phyloP scores from a whole-genome alignment of 805 yeast genomes.

The Barnettozyma sucrosica region DNA sequence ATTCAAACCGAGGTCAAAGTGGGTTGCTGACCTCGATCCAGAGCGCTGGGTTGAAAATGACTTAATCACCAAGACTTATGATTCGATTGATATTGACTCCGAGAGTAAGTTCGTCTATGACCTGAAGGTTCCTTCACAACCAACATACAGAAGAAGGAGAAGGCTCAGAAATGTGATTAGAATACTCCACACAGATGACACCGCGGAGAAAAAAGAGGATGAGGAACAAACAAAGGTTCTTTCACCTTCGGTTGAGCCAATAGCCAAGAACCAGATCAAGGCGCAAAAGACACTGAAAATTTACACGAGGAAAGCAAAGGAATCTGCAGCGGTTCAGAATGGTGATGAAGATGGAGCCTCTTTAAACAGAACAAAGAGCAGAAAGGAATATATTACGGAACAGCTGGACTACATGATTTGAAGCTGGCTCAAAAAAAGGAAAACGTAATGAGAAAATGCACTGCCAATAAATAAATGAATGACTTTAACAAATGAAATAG shows the following conservation, averaged over 20 bases:
- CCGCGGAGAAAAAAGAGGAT: conserved; percentile 1
- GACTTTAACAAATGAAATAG: not conserved
- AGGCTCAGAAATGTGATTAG: conserved; percentile 47
- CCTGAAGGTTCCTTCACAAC: conserved; percentile 24
- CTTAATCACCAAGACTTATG: conserved; percentile 31
- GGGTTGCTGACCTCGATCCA: conserved; percentile 67
- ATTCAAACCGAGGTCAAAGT: conserved; percentile 38
- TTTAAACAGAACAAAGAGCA: not conserved
- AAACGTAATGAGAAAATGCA: not conserved
- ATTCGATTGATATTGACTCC: conserved; percentile 54
- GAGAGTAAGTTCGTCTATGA: conserved; percentile 90
- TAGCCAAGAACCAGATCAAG: not conserved
- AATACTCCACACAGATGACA: conserved; percentile 13
- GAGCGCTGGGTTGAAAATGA: conserved; percentile 54
- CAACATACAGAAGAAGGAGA: conserved; percentile 53
- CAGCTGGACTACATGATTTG: conserved; percentile 5
- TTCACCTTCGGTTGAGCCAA: not conserved
- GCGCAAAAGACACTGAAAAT: not conserved
- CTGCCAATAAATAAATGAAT: not conserved
- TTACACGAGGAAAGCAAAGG: not conserved
- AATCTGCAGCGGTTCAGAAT: not conserved
- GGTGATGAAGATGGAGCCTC: not conserved
- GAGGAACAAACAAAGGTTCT: not conserved
- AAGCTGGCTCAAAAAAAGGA: not conserved
- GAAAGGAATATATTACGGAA: not conserved